Conservation (phyloP, 2,329 filamentous ascomycete species). For the Leptosphaerulina australis region DNA sequence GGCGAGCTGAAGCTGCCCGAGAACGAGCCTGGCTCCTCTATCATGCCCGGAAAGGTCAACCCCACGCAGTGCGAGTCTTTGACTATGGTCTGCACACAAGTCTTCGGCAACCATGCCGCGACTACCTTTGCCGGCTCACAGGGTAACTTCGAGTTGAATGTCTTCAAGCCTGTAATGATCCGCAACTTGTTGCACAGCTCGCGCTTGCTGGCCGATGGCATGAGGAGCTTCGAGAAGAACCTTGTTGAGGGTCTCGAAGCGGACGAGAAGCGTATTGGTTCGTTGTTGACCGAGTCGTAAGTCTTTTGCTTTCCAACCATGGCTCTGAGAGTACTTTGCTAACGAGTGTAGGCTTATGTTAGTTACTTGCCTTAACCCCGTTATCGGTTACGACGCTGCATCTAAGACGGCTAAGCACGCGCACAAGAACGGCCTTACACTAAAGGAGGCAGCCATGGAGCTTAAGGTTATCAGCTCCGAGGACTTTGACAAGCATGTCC, state of each 20-base stretch:
- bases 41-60: slow-evolving; percentile 99
- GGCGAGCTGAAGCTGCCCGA: slow-evolving; percentile 92
- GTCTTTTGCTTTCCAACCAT: slow-evolving; percentile 32
- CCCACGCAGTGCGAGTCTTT: slow-evolving; percentile 97
- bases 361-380: slow-evolving; percentile 72
- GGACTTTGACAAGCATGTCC: slow-evolving; percentile 89
- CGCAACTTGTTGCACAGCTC: slow-evolving; percentile 92
- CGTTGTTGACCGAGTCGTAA: slow-evolving; percentile 93
- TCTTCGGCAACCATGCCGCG: slow-evolving; percentile 96
- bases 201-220: slow-evolving; percentile 85
- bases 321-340: slow-evolving; percentile 1
- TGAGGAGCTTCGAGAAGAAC: slow-evolving; percentile 95
- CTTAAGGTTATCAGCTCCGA: slow-evolving; percentile 84
- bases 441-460: slow-evolving; percentile 94
- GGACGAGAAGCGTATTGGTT: slow-evolving; percentile 89
- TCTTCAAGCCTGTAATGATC: slow-evolving; percentile 98
- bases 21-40: slow-evolving; percentile 96
- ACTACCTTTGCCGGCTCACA: slow-evolving; percentile 94
- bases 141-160: slow-evolving; percentile 98
- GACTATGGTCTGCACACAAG: slow-evolving; percentile 97
- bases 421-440: slow-evolving; percentile 94
- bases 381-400: slow-evolving; percentile 42
- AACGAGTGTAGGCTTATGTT: slow-evolving; percentile 78
- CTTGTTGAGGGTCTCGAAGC: slow-evolving; percentile 85
- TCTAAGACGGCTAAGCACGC: slow-evolving; percentile 68